Evolutionary conservation across 345 rosid genomes (phyloP).

Genomic region (Aquilaria malaccensis): DNA sequence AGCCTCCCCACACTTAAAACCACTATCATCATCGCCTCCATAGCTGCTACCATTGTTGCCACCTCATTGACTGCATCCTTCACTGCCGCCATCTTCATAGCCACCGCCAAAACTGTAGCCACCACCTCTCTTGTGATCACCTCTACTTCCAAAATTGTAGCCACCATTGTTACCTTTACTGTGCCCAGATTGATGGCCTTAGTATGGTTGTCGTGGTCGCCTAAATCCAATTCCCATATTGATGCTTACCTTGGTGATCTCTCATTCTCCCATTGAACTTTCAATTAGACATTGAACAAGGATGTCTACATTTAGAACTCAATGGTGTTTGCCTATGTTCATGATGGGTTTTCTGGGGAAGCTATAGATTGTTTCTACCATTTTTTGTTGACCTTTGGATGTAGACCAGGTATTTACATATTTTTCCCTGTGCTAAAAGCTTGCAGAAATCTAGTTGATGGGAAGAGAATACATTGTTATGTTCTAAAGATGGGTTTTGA

Average conservation of each 20-base stretch:
- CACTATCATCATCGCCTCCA: too few relatives aligned
- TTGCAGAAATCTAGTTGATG: conserved; percentile 36
- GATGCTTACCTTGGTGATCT: conserved; percentile 36
- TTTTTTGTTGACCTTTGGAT: conserved; percentile 33
- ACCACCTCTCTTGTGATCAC: too few relatives aligned
- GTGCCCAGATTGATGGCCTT: too few relatives aligned
- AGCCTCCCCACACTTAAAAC: too few relatives aligned
- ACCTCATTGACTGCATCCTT: too few relatives aligned
- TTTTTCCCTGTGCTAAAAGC: conserved; percentile 53
- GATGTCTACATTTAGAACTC: conserved; percentile 52
- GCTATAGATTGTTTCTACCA: conserved; percentile 38
- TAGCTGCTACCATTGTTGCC: too few relatives aligned
- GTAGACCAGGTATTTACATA: conserved; percentile 54
- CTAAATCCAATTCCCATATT: neutral
- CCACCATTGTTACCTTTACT: too few relatives aligned
- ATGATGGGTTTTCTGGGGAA: conserved; percentile 20
- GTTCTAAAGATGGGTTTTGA: conserved; percentile 49
- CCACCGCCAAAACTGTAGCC: too few relatives aligned
- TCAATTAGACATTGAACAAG: conserved; percentile 29
- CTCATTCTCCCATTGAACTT: conserved; percentile 21
- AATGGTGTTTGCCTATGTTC: conserved; percentile 49
- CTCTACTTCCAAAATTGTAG: too few relatives aligned
- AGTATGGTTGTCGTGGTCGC: too few relatives aligned
- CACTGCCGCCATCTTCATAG: too few relatives aligned
- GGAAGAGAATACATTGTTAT: conserved; percentile 43